These are phyloP conservation scores for Tephrocybe rancida DNA, from an alignment of 768 basidiomycete species.

Conservation along the genomic window DNA sequence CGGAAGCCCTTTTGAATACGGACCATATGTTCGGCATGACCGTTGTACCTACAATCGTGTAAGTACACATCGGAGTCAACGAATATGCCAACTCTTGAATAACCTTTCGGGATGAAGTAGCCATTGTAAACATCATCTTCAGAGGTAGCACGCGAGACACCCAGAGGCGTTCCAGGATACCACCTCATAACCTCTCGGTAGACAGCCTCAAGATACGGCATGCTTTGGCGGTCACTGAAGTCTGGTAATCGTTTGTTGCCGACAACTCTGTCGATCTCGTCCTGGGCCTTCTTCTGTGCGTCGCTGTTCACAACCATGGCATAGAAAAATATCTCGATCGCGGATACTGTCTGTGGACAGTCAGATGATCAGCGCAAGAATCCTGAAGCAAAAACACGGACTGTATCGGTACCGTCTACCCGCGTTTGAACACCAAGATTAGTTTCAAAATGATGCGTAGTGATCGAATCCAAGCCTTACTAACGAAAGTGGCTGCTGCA, in stretches of 20 bases:
- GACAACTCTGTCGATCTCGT: slow-evolving; percentile 41
- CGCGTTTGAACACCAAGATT: not conserved
- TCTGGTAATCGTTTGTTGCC: slow-evolving; percentile 39
- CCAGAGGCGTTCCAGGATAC: slow-evolving; percentile 33
- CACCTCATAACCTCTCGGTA: slow-evolving; percentile 41
- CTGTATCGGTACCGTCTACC: slow-evolving; percentile 19
- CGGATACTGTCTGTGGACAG: slow-evolving; percentile 6
- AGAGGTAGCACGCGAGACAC: slow-evolving; percentile 15
- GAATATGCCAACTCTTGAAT: not conserved
- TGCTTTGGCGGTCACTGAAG: slow-evolving; percentile 33
- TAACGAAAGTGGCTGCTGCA: slow-evolving; percentile 17
- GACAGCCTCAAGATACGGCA: slow-evolving; percentile 43
- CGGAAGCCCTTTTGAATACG: not conserved
- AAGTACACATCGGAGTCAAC: not conserved
- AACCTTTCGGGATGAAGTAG: slow-evolving; percentile 20
- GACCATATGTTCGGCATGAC: slow-evolving; percentile 26
- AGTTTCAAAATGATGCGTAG: too few species aligned
- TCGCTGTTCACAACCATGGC: slow-evolving; percentile 23
- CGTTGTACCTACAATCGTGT: slow-evolving; percentile 14
- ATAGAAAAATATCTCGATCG: slow-evolving; percentile 19
- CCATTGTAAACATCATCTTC: slow-evolving; percentile 21
- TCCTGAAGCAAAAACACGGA: too few species aligned
- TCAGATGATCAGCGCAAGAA: not conserved
- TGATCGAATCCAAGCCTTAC: not conserved
- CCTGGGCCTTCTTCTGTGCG: slow-evolving; percentile 28